A percentile compares a stretch with the other conserved stretches of the same genome.
phyloP scores from a whole-genome alignment of 306 rosid species.

The Glycine tomentella region DNA sequence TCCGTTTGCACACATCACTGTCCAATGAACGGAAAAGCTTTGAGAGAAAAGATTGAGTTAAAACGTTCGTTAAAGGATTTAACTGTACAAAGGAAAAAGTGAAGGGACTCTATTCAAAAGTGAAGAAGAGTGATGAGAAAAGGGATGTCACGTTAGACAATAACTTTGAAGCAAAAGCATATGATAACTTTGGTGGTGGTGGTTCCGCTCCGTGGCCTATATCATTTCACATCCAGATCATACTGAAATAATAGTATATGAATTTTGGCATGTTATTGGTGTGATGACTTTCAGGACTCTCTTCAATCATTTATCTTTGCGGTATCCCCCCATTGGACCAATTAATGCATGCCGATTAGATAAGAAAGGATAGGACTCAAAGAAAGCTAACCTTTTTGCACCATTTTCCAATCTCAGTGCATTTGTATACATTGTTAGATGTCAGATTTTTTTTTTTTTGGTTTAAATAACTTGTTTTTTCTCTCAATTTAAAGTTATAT shows the following conservation, averaged over 20 bases:
- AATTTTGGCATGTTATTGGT: slow-evolving; percentile 33
- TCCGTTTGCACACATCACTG: no score
- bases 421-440: neutral
- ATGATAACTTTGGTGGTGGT: neutral
- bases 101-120: neutral
- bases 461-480: no score
- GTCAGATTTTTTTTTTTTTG: no score
- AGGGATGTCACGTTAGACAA: neutral
- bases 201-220: slow-evolving; percentile 25
- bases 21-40: no score
- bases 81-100: no score
- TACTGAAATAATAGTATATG: neutral
- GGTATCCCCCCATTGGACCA: neutral
- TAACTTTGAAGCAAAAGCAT: neutral
- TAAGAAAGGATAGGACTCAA: neutral
- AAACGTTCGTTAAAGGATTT: no score
- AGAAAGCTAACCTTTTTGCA: neutral
- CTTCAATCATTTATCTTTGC: neutral
- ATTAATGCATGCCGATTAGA: neutral
- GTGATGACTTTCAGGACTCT: neutral
- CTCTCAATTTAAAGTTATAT: no score
- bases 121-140: neutral
- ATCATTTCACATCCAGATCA: slow-evolving; percentile 25
- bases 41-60: no score
- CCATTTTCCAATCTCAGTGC: neutral